Evolutionary conservation across 2,329 filamentous ascomycete genomes (phyloP), one percentile per base, ranked within the genome.

Genomic region (Aspergillus sergii): DNA sequence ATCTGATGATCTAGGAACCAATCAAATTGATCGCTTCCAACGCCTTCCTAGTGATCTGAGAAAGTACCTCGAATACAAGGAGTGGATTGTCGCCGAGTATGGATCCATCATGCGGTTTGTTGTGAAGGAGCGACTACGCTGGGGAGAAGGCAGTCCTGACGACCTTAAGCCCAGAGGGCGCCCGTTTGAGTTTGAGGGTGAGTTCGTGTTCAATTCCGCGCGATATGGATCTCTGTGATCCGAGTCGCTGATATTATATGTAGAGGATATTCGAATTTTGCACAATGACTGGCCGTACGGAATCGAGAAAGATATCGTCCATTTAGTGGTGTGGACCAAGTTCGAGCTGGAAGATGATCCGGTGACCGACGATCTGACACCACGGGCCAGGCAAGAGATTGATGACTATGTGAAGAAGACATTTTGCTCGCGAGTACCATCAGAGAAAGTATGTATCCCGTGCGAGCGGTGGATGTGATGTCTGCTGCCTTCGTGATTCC

Each of bases 201-300:
- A 57, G 62, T 65, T 23, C 23, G 26, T n/a, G 45, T n/a, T 32
- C 41, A 11, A 4, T 12, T 28, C 28, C 46, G 21, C 32, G 34
- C 11, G n/a, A 26, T 32, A 4, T 16, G 34, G 36, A 41, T n/a
- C 21, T 19, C 11, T 59, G 32, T 34, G 26, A 19, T 1, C 12
- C 7, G 10, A 50, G 23, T 46, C 21, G 19, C 23, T 45, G 28
- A 48, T 21, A 7, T 6, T 32, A 45, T 16, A 14, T 41, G 48
- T 65, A 84, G 83, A 80, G 54, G 90, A 95, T 72, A 80, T 89
- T 71, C 93, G 88, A 76, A 89, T 96, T 55, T 77, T 97, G 46
- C 87, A 86, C 79, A 98, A 98, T 74, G 94, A 98, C 83, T 97
- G 93, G 92, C 94, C 94, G 0, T 98, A 97, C 73, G 93, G 92